Base-by-base conservation (phyloP, 805 yeast genomes). In the Cyberlindnera xylosilytica region DNA sequence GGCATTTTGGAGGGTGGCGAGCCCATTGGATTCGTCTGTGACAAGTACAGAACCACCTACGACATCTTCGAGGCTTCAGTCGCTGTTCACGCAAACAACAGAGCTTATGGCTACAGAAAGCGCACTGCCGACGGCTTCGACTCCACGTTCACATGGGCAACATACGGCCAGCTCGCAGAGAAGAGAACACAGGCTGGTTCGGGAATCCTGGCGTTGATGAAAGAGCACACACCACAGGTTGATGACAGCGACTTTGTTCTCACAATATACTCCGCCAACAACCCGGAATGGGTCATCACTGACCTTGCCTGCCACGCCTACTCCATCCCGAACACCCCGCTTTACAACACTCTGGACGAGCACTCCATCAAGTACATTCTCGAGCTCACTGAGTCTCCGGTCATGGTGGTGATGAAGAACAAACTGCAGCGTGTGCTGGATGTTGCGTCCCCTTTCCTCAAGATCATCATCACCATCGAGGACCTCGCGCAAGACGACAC, bases 261-360 rank as follows among this genome's bases (percentile, higher is more conserved):
- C 34, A 67, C 83, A 1, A 52, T 83, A 16, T 75, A 76, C 58
- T 72, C 83, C 19, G 67, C 71, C 16, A 83, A 83, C 57, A 67
- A 79, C 36, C 68, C 74, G 8, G 87, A 84, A 61, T 85, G 93
- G 93, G 69, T 73, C 24, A 58, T 83, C 16, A 62, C 84, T 22
- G 93, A 85, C 62, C 60, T 83, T 53, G 89, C 88, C 0, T 78
- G 85, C 53, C 73, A 71, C 34, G 71, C 78, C 8, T 81, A 76
- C 64, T 72, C 73, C 60, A 72, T 68, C 31, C 60, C 76, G 13
- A 70, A 72, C 45, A 78, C 80, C 10, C 73, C 80, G 4, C 58
- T 78, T 18, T 78, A 78, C 53, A 82, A 78, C 46, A 76, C 82
- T 8, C 57, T 78, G 44, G 83, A 82, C 4, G 71, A 80, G 1